Conservation (phyloP, 169 alveolate genomes). For the Plasmodium cynomolgi region DNA sequence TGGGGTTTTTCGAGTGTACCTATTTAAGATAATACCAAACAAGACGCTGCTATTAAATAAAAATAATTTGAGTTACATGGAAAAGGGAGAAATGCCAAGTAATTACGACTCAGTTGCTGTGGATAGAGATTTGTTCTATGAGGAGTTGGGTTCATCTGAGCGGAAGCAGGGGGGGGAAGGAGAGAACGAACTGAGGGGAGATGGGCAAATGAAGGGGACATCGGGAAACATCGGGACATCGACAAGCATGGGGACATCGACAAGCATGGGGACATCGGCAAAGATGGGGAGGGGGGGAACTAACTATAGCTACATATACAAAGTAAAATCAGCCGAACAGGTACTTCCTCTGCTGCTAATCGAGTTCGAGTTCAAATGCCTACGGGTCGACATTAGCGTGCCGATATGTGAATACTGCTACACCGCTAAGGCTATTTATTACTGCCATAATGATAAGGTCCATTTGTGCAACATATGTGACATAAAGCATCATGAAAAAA, state of each 20-base stretch:
- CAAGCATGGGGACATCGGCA: neutral
- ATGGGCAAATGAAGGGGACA: neutral
- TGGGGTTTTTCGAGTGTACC: slow-evolving; percentile 41
- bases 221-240: neutral
- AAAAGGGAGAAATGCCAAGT: slow-evolving; percentile 32
- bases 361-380: slow-evolving; percentile 83
- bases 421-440: slow-evolving; percentile 26
- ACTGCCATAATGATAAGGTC: slow-evolving; percentile 79
- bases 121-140: slow-evolving; percentile 26
- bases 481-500: slow-evolving; percentile 86
- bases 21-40: slow-evolving; percentile 56
- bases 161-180: neutral
- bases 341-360: slow-evolving; percentile 80
- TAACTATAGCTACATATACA: slow-evolving; percentile 74
- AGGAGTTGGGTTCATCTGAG: neutral
- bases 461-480: slow-evolving; percentile 92
- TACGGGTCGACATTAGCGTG: slow-evolving; percentile 81
- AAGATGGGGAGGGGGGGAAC: neutral
- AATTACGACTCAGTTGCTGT: slow-evolving; percentile 68
- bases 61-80: neutral
- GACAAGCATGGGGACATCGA: neutral
- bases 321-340: slow-evolving; percentile 83
- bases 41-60: slow-evolving; percentile 59
- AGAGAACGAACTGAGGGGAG: neutral
- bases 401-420: slow-evolving; percentile 82